Evolutionary conservation across 73 alveolate genomes (phyloP).

Genomic region (Durusdinium trenchii): DNA sequence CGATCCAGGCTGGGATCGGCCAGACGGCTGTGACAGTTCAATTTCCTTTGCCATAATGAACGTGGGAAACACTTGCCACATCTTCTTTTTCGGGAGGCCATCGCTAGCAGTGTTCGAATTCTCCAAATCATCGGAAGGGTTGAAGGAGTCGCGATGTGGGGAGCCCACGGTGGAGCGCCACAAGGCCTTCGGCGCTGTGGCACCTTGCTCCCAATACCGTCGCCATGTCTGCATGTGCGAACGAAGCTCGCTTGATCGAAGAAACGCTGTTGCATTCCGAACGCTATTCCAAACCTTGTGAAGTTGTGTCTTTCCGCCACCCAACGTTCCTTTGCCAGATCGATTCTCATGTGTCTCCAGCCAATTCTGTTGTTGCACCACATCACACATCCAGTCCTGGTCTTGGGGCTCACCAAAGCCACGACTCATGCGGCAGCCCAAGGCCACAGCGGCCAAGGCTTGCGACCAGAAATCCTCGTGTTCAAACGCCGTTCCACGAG

Average conservation of each 20-base stretch:
- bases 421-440: constrained; percentile 63
- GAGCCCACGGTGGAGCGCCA: not conserved
- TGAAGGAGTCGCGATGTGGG: constrained; percentile 15
- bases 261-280: not conserved
- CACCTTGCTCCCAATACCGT: not conserved
- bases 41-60: constrained; percentile 60
- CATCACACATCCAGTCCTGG: not conserved
- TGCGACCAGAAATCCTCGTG: constrained; percentile 29
- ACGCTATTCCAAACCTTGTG: not conserved
- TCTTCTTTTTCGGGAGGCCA: too few species aligned
- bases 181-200: not conserved
- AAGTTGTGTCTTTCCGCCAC: not conserved
- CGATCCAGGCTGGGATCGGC: not conserved
- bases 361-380: not conserved
- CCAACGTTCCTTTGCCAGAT: not conserved
- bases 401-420: constrained; percentile 19
- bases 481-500: constrained; percentile 19
- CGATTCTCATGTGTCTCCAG: not conserved
- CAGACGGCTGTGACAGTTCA: not conserved
- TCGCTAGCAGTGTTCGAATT: constrained; percentile 1
- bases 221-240: not conserved
- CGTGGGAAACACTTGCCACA: constrained; percentile 83
- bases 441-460: not conserved
- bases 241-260: not conserved
- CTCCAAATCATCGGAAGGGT: constrained; percentile 30